Evolutionary conservation across 139 green algal genomes (phyloP), one percentile per base, ranked within the genome.

Genomic region (Picochlorum sp.): DNA sequence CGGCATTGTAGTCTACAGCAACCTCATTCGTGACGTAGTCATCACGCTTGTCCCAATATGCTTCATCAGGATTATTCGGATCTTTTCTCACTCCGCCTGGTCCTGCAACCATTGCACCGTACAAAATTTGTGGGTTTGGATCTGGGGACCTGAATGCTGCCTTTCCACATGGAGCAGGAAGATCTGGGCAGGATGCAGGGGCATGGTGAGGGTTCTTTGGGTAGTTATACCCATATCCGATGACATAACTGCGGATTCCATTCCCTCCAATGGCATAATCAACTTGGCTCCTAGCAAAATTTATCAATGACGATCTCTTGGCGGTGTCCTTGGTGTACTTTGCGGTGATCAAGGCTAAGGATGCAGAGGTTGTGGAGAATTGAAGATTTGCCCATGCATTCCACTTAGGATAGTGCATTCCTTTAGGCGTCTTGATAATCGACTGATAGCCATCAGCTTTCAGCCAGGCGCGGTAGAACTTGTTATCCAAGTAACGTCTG

Each of bases 201-300:
- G 72, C 60, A 60, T 85, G 79, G 61, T 85, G 79, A 18, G 57
- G 15, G 1, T 67, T 70, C 5, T 20, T 38, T 16, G 79, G 79
- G 0, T 64, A 65, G 49, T 69, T 69, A 13, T 44, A 57, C 30
- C 79, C 79, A 26, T 67, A 81, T 3, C 79, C 79, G 20, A 78
- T 69, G 15, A 85, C 76, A 52, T 67, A 85, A 51, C 59, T 77
- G 31, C 68, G 62, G 26, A 37, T 44, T 30, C 24, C 34, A 45
- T 34, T 63, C 0, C 66, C 66, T 34, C 51, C 51, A 41, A 78
- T 57, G 38, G 65, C 65, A 69, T 78, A 78, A 49, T 68, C 62
- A 11, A 70, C 10, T 56, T 78, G 64, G 11, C 31, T 56, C 14
- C n/a, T n/a, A 7, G 31, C 14, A 8, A 44, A 66, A 38, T 26